Evolutionary conservation across 2,329 filamentous ascomycete species (phyloP).

Genomic region (Keithomyces neogunnii): DNA sequence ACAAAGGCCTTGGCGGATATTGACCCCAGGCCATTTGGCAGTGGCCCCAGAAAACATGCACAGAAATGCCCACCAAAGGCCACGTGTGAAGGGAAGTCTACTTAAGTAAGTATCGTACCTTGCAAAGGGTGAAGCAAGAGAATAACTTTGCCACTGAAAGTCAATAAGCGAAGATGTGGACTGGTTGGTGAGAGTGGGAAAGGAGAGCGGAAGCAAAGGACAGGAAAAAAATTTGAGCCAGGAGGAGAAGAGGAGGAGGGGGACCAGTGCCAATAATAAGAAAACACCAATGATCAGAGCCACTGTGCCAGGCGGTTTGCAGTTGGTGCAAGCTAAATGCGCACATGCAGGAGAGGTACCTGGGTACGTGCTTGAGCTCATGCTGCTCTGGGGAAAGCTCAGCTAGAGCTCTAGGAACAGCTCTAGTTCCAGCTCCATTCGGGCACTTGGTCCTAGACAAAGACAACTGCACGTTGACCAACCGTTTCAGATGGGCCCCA

Average conservation of each 20-base stretch:
- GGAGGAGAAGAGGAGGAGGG: neutral
- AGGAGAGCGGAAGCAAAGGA: constrained; percentile 4
- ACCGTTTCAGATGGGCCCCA: too few species aligned
- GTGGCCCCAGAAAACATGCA: neutral
- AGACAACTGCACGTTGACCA: too few species aligned
- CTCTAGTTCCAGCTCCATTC: too few species aligned
- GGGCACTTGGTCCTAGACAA: too few species aligned
- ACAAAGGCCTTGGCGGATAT: neutral
- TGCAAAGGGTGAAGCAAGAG: constrained; percentile 3
- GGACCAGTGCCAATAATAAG: neutral
- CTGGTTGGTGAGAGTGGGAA: neutral
- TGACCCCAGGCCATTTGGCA: too few species aligned
- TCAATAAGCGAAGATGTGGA: constrained; percentile 4
- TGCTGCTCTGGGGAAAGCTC: too few species aligned
- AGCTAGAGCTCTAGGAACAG: too few species aligned
- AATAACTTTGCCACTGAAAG: constrained; percentile 5
- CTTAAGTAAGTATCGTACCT: constrained; percentile 1
- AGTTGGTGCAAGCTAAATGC: too few species aligned
- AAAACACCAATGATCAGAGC: neutral
- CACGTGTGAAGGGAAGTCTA: neutral
- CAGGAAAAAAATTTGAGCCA: neutral
- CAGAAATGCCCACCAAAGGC: neutral
- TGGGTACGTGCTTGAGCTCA: too few species aligned
- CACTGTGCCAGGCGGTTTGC: too few species aligned
- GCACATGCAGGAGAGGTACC: too few species aligned